phyloP scores from a whole-genome alignment of 2,329 filamentous ascomycete species.

The Diaporthe ampelina region DNA sequence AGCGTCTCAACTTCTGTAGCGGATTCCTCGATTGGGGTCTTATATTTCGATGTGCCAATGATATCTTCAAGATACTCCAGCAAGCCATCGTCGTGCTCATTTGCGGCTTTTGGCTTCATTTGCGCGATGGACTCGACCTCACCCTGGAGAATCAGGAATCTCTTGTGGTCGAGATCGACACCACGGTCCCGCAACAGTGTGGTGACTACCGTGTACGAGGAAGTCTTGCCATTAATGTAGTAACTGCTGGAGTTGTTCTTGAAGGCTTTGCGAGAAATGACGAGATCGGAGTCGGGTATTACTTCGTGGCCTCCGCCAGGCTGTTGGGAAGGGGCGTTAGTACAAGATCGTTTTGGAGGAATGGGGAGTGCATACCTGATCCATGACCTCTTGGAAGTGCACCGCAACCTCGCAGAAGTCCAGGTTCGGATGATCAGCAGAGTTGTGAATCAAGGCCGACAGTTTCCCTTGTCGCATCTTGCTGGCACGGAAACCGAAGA shows the following conservation, averaged over 20 bases:
- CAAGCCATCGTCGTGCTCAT: conserved; percentile 95
- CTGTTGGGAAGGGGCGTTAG: conserved; percentile 54
- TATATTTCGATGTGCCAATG: conserved; percentile 98
- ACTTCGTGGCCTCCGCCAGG: conserved; percentile 81
- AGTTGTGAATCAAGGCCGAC: conserved; percentile 97
- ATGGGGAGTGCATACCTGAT: conserved; percentile 67
- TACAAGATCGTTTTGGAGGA: background rate
- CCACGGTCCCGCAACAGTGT: conserved; percentile 88
- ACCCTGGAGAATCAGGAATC: conserved; percentile 96
- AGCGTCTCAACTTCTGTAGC: conserved; percentile 90
- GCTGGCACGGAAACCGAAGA: conserved; percentile 98
- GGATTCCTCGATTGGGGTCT: conserved; percentile 94
- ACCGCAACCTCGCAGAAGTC: conserved; percentile 96
- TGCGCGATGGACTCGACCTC: conserved; percentile 99
- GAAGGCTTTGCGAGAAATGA: conserved; percentile 94
- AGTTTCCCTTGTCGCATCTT: conserved; percentile 99
- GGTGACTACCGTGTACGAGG: conserved; percentile 93
- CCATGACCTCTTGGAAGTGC: conserved; percentile 95
- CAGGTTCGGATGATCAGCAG: conserved; percentile 85
- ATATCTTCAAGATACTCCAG: conserved; percentile 98
- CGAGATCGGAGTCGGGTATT: conserved; percentile 85
- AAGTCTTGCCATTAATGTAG: conserved; percentile 91
- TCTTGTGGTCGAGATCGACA: conserved; percentile 97
- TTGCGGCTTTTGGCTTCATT: conserved; percentile 97
- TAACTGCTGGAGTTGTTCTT: conserved; percentile 99